Conservation (phyloP, 495 filamentous ascomycete species). For the Penicillium manginii region DNA sequence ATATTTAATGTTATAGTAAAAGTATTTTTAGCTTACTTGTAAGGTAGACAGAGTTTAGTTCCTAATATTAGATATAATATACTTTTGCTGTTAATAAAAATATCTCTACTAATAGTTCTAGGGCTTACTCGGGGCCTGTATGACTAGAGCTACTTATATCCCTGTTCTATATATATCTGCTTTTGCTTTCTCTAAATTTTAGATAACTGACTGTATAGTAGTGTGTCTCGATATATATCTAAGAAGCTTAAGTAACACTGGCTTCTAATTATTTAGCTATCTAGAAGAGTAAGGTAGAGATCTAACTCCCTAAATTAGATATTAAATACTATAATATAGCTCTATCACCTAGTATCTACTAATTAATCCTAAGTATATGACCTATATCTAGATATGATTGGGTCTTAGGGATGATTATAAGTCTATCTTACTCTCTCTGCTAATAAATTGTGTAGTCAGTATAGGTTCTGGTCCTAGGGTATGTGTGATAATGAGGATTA, state of each 20-base stretch:
- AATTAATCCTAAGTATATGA: background rate
- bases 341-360: background rate
- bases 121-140: too few species aligned
- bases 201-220: background rate
- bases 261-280: background rate
- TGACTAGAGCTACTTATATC: background rate
- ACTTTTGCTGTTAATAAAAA: too few species aligned
- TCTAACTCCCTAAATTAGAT: background rate
- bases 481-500: background rate
- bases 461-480: background rate
- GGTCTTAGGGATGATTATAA: background rate
- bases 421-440: background rate
- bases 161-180: background rate
- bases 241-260: background rate
- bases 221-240: background rate
- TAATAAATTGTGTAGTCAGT: background rate
- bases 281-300: background rate
- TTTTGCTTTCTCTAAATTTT: background rate
- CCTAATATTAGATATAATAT: too few species aligned
- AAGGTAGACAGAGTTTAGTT: too few species aligned
- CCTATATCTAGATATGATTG: background rate
- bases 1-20: too few species aligned
- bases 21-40: too few species aligned
- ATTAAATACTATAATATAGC: background rate
- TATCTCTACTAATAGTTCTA: too few species aligned